phyloP scores from a whole-genome alignment of 495 filamentous ascomycete species.

The Neurospora sp. region DNA sequence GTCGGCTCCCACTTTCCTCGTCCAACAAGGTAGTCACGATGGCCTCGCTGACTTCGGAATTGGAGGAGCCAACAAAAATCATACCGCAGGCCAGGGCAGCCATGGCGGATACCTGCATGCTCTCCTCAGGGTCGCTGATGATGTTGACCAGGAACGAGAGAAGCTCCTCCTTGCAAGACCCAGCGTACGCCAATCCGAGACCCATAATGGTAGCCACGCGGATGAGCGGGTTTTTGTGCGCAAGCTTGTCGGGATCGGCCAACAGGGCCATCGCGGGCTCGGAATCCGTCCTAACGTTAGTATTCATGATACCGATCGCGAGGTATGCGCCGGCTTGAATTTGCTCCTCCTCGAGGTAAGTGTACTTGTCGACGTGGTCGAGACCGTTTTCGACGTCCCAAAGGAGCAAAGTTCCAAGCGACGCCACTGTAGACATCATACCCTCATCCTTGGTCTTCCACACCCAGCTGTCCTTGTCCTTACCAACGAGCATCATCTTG shows the following conservation, averaged over 20 bases:
- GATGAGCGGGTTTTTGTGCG: slow-evolving; percentile 64
- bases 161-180: slow-evolving; percentile 78
- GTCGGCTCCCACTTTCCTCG: slow-evolving; percentile 71
- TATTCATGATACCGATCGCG: slow-evolving; percentile 88
- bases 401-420: slow-evolving; percentile 75
- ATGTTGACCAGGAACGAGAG: slow-evolving; percentile 74
- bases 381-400: slow-evolving; percentile 87
- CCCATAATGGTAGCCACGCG: slow-evolving; percentile 85
- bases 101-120: slow-evolving; percentile 95
- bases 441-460: slow-evolving; percentile 99
- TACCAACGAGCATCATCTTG: slow-evolving; percentile 87
- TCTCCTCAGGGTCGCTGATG: slow-evolving; percentile 65
- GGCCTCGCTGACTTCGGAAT: slow-evolving; percentile 77
- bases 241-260: slow-evolving; percentile 62
- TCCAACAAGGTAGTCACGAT: slow-evolving; percentile 87
- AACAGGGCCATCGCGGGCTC: slow-evolving; percentile 85
- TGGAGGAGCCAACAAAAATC: slow-evolving; percentile 84
- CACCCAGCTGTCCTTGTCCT: slow-evolving; percentile 82
- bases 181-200: slow-evolving; percentile 85
- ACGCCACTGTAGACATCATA: slow-evolving; percentile 92
- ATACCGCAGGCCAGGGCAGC: slow-evolving; percentile 85
- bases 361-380: slow-evolving; percentile 88
- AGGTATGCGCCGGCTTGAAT: slow-evolving; percentile 85
- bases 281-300: slow-evolving; percentile 72
- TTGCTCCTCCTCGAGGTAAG: slow-evolving; percentile 68